A percentile compares a stretch with the other conserved stretches of the same genome.
Conservation (phyloP, 192 early-diverging fungal genomes). For the Rhizoclosmatium globosum region DNA sequence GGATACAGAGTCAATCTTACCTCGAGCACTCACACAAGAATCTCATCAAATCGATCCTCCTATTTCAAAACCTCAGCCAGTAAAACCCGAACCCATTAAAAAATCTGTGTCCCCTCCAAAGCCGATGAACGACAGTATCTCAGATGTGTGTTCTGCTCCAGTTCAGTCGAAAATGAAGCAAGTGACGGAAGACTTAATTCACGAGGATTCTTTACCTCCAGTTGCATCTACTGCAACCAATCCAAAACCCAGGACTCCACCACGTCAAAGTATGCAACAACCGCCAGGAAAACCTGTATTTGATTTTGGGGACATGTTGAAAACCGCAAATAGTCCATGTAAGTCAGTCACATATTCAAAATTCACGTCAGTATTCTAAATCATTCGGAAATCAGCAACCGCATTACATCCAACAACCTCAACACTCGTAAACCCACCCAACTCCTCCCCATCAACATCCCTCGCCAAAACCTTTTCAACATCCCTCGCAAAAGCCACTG, state of each 20-base stretch:
- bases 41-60: no score
- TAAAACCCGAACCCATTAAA: no score
- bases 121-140: no score
- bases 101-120: no score
- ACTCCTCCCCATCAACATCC: not conserved
- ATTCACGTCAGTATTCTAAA: not conserved
- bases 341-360: not conserved
- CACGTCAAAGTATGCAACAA: not conserved
- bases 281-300: slow-evolving; percentile 7
- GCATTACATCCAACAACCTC: not conserved
- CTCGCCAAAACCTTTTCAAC: not conserved
- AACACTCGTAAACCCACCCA: not conserved
- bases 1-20: no score
- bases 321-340: slow-evolving; percentile 20
- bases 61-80: no score
- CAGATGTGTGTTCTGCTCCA: no score
- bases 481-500: not conserved
- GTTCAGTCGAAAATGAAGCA: no score
- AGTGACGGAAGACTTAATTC: no score
- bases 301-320: slow-evolving; percentile 6
- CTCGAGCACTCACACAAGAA: no score
- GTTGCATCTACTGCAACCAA: no score
- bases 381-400: not conserved
- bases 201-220: no score
- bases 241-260: not conserved